Base-by-base conservation (phyloP, 2,329 filamentous ascomycete species). In the Botrytis sinoallii region DNA sequence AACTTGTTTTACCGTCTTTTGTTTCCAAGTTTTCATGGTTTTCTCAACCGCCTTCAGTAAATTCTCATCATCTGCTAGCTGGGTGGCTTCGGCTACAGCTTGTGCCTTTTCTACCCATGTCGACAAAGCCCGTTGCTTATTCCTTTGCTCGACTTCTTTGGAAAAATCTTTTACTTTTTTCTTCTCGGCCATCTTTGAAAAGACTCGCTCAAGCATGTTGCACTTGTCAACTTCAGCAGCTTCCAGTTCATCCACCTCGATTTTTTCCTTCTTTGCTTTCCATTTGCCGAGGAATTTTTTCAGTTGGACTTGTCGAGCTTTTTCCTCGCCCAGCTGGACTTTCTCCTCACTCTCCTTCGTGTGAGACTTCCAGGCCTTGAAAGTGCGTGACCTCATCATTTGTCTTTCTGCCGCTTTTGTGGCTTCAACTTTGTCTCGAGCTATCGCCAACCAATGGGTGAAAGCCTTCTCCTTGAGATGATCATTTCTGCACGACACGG, bases 361-460 rank as follows among this genome's bases (percentile, higher is more conserved):
- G 72, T 92, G 88, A 74, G 89, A 86, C 40, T 88, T 86, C 92
- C 92, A 94, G 12, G 89, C 89, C 74, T 88, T 88, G 81, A 93
- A 93, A 75, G 90, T 91, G 72, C 88, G 88, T 20, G 88, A 89
- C 72, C 91, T 86, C 71, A 96, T 83, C 74, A 95, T 89, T 80
- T 93, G 92, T 75, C 89, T 86, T 75, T 92, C 87, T 32, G 92
- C 93, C 60, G 89, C 85, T 7, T 88, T 88, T 6, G 92, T 93
- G 59, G 89, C 87, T 75, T 89, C 86, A 25, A 90, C 84, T 78
- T 93, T 89, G 22, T 92, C 89, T 9, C 86, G 86, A 18, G 92
- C 87, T 69, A 87, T 85, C 72, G 88, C 86, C 18, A 88, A 87
- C 93, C 93, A 97, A 76, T 92, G 89, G 1, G 85, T 87, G 73